A percentile compares a stretch with the other conserved stretches of the same genome.
These are phyloP conservation scores for Talaromyces adpressus DNA, from an alignment of 495 filamentous ascomycete species.

Conservation along the genomic window DNA sequence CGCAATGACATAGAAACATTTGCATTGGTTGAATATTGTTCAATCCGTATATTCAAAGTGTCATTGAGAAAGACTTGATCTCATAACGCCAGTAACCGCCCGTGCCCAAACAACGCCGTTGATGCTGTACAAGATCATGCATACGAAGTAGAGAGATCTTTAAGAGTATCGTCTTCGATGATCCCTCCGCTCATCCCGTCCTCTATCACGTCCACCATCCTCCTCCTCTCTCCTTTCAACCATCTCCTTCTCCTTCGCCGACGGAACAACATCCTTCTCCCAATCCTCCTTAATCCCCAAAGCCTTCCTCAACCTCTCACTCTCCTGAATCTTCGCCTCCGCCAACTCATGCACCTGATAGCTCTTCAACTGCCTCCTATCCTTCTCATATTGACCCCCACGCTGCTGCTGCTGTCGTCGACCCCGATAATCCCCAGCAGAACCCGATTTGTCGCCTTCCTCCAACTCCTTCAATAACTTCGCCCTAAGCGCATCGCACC, in stretches of 20 bases:
- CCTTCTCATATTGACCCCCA: constrained; percentile 10
- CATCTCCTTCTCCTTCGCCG: not conserved
- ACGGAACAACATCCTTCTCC: constrained; percentile 57
- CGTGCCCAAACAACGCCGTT: not conserved
- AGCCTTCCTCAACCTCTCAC: constrained; percentile 78
- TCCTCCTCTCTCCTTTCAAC: not conserved
- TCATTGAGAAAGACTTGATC: not conserved
- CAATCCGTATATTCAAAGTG: not conserved
- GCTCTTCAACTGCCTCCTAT: constrained; percentile 60
- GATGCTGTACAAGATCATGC: not conserved
- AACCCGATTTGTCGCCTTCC: constrained; percentile 11
- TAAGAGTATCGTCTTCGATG: not conserved
- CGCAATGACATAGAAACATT: not conserved
- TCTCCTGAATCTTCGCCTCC: constrained; percentile 94
- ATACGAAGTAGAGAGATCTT: not conserved
- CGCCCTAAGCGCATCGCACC: constrained; percentile 24
- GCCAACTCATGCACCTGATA: constrained; percentile 97
- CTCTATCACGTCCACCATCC: not conserved
- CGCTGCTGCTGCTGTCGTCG: not conserved
- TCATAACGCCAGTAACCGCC: not conserved
- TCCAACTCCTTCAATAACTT: constrained; percentile 29
- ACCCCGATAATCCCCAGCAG: not conserved
- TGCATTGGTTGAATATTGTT: not conserved
- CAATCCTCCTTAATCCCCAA: constrained; percentile 84
- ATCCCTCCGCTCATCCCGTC: not conserved